Conservation (phyloP, 2,329 filamentous ascomycete genomes). For the Neonectria magnoliae region DNA sequence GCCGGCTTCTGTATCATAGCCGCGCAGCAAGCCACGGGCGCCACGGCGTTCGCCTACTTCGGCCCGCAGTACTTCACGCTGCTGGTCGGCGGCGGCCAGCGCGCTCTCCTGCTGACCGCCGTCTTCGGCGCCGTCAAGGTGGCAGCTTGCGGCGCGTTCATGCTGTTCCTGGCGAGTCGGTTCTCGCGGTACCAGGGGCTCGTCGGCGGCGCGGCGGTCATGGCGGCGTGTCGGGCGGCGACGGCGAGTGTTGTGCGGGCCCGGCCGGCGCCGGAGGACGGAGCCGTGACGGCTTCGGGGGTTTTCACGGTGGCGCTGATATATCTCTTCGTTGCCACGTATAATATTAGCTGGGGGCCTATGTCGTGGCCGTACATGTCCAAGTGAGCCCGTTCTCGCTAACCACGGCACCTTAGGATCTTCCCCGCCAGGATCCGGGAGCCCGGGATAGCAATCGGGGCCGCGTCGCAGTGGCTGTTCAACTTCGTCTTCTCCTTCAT, state of each 20-base stretch:
- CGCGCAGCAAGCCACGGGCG: conserved; percentile 23
- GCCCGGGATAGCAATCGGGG: conserved; percentile 70
- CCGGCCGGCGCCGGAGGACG: conserved; percentile 43
- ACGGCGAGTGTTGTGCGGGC: conserved; percentile 57
- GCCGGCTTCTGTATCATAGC: conserved; percentile 24
- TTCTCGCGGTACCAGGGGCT: conserved; percentile 42
- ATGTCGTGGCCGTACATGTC: conserved; percentile 73
- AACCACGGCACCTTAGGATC: conserved; percentile 57
- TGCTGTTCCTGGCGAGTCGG: conserved; percentile 23
- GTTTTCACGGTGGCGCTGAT: conserved; percentile 65
- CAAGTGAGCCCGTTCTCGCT: conserved; percentile 44
- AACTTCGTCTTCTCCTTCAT: conserved; percentile 67
- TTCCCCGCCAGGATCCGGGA: conserved; percentile 68
- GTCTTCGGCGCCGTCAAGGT: conserved; percentile 29
- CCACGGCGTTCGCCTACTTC: conserved; percentile 26
- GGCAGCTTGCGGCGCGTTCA: conserved; percentile 20
- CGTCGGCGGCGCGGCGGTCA: conserved; percentile 54
- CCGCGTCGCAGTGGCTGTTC: conserved; percentile 73
- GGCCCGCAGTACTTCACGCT: conserved; percentile 23
- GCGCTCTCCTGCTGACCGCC: conserved; percentile 20
- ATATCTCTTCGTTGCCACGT: conserved; percentile 71
- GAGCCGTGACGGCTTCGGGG: conserved; percentile 50
- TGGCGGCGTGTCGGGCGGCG: conserved; percentile 57
- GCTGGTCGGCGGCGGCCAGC: conserved; percentile 23
- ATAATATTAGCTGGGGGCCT: conserved; percentile 71